Evolutionary conservation across 75 land plant genomes (phyloP), one percentile per base, ranked within the genome.

Genomic region (Picea sitchensis): DNA sequence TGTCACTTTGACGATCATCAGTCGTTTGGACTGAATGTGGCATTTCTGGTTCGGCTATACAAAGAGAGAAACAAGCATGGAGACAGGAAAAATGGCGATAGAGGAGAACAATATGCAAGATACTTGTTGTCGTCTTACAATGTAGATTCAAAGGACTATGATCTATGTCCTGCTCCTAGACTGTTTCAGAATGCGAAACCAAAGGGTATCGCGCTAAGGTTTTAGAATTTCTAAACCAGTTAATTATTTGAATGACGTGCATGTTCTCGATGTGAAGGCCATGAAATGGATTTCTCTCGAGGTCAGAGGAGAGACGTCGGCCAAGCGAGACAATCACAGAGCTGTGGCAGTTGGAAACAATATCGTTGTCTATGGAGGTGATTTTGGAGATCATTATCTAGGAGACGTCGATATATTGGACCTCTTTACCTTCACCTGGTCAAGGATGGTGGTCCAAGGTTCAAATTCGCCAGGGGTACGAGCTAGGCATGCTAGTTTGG

Each of bases 361-460:
- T 75, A 59, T 95, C 3, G 73, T 93, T 76, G 89, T 95, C 18
- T 95, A 88, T 87, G 98, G 98, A 72, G 98, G 98, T 21, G 98
- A 95, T 81, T 91, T 87, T 31, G 90, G 91, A 14, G 93, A 95
- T 84, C 82, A 92, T 26, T 95, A 93, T 80, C 82, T 91, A 71
- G 90, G 94, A 4, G 91, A 90, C 68, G 89, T 91, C 59, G 87
- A 93, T 65, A 77, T 93, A 73, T 87, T 95, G 65, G 92, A 95
- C 62, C 78, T 87, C 77, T 88, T 86, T 12, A 76, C 86, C 23
- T 61, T 88, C 21, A 84, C 87, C 83, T 92, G 94, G 92, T 85
- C 89, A 13, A 90, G 76, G 91, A 76, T 88, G 83, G 63, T 67
- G 18, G 78, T 82, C 77, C 81, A 77, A 79, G 90, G 89, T 51